phyloP scores from a whole-genome alignment of 2,329 filamentous ascomycete genomes.

The Penicillium vulpinum region DNA sequence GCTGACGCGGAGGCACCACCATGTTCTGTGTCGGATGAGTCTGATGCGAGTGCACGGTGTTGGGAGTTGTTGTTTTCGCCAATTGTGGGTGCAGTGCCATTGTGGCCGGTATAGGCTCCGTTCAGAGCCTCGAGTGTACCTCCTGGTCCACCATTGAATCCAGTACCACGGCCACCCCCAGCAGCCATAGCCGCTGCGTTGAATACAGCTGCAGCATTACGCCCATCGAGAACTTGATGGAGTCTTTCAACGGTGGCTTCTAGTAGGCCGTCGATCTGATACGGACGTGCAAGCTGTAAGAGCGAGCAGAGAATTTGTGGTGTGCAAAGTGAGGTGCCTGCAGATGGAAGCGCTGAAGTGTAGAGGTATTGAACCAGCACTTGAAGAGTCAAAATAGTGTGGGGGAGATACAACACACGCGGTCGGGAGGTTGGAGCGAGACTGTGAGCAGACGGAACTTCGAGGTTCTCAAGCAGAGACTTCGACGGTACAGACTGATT shows the following conservation, averaged over 20 bases:
- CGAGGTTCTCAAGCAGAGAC: conserved; percentile 44
- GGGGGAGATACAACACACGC: conserved; percentile 85
- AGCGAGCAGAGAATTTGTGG: conserved; percentile 95
- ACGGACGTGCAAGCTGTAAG: conserved; percentile 87
- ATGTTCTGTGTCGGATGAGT: conserved; percentile 44
- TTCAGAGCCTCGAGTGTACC: conserved; percentile 47
- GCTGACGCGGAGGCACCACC: conserved; percentile 30
- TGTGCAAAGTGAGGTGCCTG: conserved; percentile 76
- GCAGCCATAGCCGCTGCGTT: conserved; percentile 98
- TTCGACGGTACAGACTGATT: conserved; percentile 33
- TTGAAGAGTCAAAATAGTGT: conserved; percentile 85
- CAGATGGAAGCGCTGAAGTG: conserved; percentile 79
- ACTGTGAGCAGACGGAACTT: conserved; percentile 55
- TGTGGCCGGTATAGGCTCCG: conserved; percentile 30
- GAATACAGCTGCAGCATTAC: conserved; percentile 95
- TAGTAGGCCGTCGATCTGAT: conserved; percentile 86
- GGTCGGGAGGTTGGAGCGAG: conserved; percentile 66
- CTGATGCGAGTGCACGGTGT: conserved; percentile 35
- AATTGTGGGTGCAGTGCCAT: conserved; percentile 22
- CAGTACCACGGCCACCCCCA: conserved; percentile 82
- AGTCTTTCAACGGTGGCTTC: conserved; percentile 91
- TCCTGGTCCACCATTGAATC: conserved; percentile 60
- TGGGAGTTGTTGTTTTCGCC: conserved; percentile 25
- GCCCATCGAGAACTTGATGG: conserved; percentile 83
- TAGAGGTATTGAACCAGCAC: conserved; percentile 91